Base-by-base conservation (phyloP, 345 rosid species). In the Hypericum androsaemum region DNA sequence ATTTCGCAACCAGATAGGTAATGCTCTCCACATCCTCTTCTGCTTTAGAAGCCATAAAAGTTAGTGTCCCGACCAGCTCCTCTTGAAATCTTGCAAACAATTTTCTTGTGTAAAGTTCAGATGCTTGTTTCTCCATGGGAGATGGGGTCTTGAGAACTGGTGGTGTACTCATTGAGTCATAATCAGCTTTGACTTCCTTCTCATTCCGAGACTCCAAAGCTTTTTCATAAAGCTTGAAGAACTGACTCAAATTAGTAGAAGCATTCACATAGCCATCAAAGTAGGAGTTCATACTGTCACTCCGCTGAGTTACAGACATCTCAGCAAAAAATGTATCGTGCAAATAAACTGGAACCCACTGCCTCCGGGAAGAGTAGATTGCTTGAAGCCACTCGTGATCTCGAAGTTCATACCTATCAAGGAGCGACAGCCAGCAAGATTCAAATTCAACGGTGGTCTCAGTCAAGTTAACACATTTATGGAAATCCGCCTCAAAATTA, bases 221-320 rank as follows among this genome's bases (percentile, higher is more conserved):
- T 51, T 67, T 73, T 49, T 72, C 81, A 41, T 70, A 67, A 39
- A 69, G 77, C 70, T 72, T 69, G 52, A 70, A 52, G 10, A 76
- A 51, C 43, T 41, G 44, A 14, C 61, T 73, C 32, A 71, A 39
- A 56, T 43, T 72, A 36, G 80, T 72, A 1, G 77, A 72, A 15
- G 73, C 77, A 72, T 76, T 72, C 61, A 76, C 64, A 58, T 69
- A 76, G 48, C 80, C 80, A 56, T 76, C 80, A 66, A 76, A 76
- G 59, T 66, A 72, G 6, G 80, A 76, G 49, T 64, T 69, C 35
- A 64, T 44, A 45, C 41, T 47, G 66, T 72, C 77, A 47, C 64
- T 70, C 43, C 66, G 61, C 56, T 69, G 67, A 40, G 59, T 66
- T 45, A 64, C 16, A 37, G 68, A 61, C 63, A 58, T 50, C 66